Base-by-base conservation (phyloP, 208 protist species). In the Trypanosoma platydactyli region DNA sequence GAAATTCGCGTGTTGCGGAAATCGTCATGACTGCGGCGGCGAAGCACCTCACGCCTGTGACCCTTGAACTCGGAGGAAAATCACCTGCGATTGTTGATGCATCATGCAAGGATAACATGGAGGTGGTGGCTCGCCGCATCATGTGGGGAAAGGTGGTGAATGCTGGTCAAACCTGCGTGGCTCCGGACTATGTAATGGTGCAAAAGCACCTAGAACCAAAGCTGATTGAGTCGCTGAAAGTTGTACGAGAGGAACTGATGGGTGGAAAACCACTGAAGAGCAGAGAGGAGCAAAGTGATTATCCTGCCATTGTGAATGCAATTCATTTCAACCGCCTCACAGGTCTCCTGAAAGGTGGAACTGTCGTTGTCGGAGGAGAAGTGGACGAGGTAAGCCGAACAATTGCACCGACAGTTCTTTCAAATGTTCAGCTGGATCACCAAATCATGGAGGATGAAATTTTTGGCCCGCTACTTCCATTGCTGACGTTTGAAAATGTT, bases 61-160 rank as follows among this genome's bases (percentile, higher is more conserved):
- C 83, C 16, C 83, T 98, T 33, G 97, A 98, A 72, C 77, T 98
- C 2, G 97, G 97, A 50, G 97, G 97, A 20, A 98, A 98, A 65
- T 92, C 80, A 24, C 97, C 97, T 27, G 71, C 66, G 15, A 94
- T 98, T 48, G 63, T 98, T 3, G 88, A 94, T 73, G 54, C 54
- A 20, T 74, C 64, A 1, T 79, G 73, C 62, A 38, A 73, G 18
- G 38, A 54, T 1, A 68, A 93, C 65, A 55, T 96, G 18, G 59
- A 81, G 15, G 60, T 82, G 1, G 81, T 90, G 27, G 86, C 84
- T 1, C 52, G 52, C 5, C 75, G 89, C 38, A 80, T 98, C 16
- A 44, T 77, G 49, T 92, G 74, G 76, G 88, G 76, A 13, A 95
- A 94, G 71, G 78, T 72, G 27, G 46, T 92, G 11, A 98, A 97